phyloP scores from a whole-genome alignment of 768 basidiomycete species.

The Rhizopogon rudus region DNA sequence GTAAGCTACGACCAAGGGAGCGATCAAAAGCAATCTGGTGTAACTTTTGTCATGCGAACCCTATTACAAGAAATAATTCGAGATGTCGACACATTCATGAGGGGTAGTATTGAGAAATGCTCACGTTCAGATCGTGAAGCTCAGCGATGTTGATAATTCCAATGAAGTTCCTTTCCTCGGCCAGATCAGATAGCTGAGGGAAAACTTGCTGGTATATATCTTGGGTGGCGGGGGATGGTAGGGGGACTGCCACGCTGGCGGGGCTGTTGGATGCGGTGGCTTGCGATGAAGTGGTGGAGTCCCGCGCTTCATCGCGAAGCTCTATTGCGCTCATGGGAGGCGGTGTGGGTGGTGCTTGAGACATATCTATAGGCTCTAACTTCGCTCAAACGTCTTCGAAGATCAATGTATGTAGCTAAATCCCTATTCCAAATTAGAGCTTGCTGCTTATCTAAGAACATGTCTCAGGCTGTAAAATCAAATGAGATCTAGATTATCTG shows the following conservation, averaged over 20 bases:
- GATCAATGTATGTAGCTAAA: neutral
- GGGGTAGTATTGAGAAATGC: conserved; percentile 11
- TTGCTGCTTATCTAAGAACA: conserved; percentile 20
- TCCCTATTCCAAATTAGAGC: neutral
- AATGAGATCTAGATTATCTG: too few species aligned
- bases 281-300: conserved; percentile 1
- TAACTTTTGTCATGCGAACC: conserved; percentile 33
- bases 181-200: conserved; percentile 38
- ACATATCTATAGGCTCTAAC: conserved; percentile 30
- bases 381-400: conserved; percentile 7
- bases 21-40: conserved; percentile 47
- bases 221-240: conserved; percentile 8
- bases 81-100: neutral
- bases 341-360: conserved; percentile 58
- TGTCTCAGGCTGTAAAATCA: too few species aligned
- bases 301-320: conserved; percentile 47
- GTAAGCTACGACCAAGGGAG: conserved; percentile 62
- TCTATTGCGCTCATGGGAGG: conserved; percentile 55
- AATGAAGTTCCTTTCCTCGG: conserved; percentile 36
- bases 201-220: conserved; percentile 44
- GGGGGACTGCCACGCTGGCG: conserved; percentile 8
- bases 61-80: conserved; percentile 17
- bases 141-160: conserved; percentile 47
- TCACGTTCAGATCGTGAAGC: conserved; percentile 48
- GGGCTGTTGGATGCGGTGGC: neutral